Base-by-base conservation (phyloP, 202 grass and related monocot species). In the Zizania palustris region DNA sequence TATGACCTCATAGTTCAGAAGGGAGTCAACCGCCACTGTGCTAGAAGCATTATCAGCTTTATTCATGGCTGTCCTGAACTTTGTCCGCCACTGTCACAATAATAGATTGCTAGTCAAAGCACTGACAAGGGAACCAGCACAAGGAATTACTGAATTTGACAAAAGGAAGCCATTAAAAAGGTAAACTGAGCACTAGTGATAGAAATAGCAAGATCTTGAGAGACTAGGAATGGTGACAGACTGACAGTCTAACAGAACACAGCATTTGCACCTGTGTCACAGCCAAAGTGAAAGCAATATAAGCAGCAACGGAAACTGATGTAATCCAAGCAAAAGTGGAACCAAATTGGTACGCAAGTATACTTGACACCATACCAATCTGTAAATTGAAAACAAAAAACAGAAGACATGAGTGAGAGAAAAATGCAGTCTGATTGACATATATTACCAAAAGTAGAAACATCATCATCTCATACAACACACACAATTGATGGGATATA, bases 261-360 rank as follows among this genome's bases (percentile, higher is more conserved):
- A 80, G 66, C 7, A 44, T 83, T 20, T 50, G 35, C 71, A 97
- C 94, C 88, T 97, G 94, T 76, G 94, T 97, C 53, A 97, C 71
- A 56, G 84, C 84, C 82, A 97, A 89, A 85, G 94, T 97, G 85
- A 97, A 97, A 93, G 86, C 88, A 68, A 97, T 64, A 68, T 97
- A 97, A 68, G 94, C 56, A 80, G 91, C 91, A 82, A 97, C 94
- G 63, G 94, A 97, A 78, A 88, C 63, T 77, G 94, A 97, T 70
- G 94, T 97, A 76, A 97, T 97, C 94, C 94, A 97, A 93, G 88
- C 91, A 88, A 97, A 97, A 85, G 73, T 80, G 61, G 94, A 82
- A 75, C 94, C 94, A 84, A 92, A 97, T 41, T 83, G 86, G 87
- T 97, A 97, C 6, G 94, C 94, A 67, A 97, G 94, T 82, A 97